Evolutionary conservation across 352 stramenopile species (phyloP), one percentile per base, ranked within the genome.

Genomic region (Phytophthora vignae): DNA sequence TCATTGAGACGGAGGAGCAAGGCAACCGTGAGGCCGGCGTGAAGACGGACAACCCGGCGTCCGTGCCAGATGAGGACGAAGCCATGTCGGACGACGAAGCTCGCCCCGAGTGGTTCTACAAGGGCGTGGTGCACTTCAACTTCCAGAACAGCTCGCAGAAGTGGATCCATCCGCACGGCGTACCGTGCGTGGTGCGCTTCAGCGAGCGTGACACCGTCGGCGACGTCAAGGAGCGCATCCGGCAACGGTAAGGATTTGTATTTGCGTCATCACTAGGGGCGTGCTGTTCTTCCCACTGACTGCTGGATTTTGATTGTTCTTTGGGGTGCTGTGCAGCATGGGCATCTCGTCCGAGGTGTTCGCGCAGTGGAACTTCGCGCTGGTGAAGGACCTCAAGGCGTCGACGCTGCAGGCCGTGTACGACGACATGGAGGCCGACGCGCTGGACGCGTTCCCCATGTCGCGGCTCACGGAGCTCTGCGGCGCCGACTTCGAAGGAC

Each of bases 381-480:
- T 93, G 27, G 79, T 96, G 22, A 92, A 93, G 53, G 86, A 96
- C 25, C 79, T 87, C 25, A 92, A 93, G 60, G 88, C 86, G 10
- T 90, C 85, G 29, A 78, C 78, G 12, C 15, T 92, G 57, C 66
- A 69, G 38, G 75, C 77, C 19, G 73, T 92, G 48, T 88, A 85
- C 63, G 69, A 87, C n/a, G 84, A 91, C 9, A 89, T 92, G 81
- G 83, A 93, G 33, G 55, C 69, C 0, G 85, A 86, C 14, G 73
- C 64, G 25, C 67, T 92, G 12, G 78, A 90, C 4, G 69, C 60
- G 25, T 87, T 90, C 50, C 65, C 79, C 7, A 92, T 94, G 87
- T 63, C 66, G n/a, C 78, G 79, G 53, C 64, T 94, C 1, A 76
- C 90, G 58, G 84, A 92, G 17, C 58, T 90, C 15, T 93, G 85